Evolutionary conservation across 306 rosid species (phyloP), one percentile per base, ranked within the genome.

Genomic region (Pterocarpus santalinus): DNA sequence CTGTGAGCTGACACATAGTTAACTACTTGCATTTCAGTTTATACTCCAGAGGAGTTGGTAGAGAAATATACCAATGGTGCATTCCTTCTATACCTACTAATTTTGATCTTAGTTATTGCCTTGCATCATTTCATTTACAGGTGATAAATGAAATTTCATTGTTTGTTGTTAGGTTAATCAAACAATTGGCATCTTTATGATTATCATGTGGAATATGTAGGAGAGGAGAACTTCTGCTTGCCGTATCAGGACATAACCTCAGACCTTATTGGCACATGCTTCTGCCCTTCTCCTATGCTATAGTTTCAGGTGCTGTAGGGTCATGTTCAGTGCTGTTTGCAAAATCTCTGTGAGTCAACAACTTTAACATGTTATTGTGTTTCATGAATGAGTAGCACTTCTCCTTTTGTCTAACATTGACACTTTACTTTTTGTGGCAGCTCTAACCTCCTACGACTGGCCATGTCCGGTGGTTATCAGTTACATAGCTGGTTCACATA

Each of bases 261-360:
- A 87, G 82, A 83, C 88, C 98, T 51, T 90, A 90, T 82, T 95
- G 99, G 99, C 87, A 68, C 81, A 93, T 88, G 96, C 80, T 90
- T 36, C 90, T 95, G 67, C 99, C 99, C 43, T 95, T 93, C 83
- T 95, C 99, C 36, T 95, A 92, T 82, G 99, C 99, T 74, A 80
- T 93, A 85, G 99, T 95, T 85, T 95, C 99, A 64, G 99, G 99
- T 81, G 98, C 97, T 72, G 88, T 95, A 81, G 99, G 99, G 72
- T 95, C 99, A 65, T 93, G 97, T 89, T 95, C 99, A 13, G 99
- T 95, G 69, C 86, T 95, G 89, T 95, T 95, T 81, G 99, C 99
- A 58, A 95, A 95, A 89, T 95, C 99, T 35, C 98, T 95, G 99
- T 95, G 89, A 90, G 97, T 87, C 69, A 35, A 62, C 85, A 75